Evolutionary conservation across 2,329 filamentous ascomycete species (phyloP).

Genomic region (Pyricularia grisea): DNA sequence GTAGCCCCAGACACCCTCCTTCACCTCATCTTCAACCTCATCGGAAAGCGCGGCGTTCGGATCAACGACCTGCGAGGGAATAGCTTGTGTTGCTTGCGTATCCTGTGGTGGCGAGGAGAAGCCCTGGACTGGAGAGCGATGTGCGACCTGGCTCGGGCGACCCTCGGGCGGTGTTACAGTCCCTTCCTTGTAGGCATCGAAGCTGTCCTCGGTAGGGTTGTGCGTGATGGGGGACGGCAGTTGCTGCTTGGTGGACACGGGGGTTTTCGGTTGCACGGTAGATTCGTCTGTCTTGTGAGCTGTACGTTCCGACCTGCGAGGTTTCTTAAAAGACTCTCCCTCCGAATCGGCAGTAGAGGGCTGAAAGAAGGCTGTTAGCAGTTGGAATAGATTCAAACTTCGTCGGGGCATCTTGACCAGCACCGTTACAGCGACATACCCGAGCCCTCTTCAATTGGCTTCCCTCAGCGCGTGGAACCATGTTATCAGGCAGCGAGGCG

Average conservation of each 20-base stretch:
- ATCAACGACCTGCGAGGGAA: conserved; percentile 69
- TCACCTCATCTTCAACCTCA: conserved; percentile 74
- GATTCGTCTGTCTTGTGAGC: conserved; percentile 36
- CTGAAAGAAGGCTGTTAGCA: conserved; percentile 30
- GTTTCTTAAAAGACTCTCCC: conserved; percentile 65
- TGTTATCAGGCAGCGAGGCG: conserved; percentile 4
- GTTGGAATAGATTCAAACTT: conserved; percentile 14
- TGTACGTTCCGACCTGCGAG: conserved; percentile 67
- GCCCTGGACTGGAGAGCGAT: conserved; percentile 35
- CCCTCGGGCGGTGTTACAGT: conserved; percentile 62
- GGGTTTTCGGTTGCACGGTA: conserved; percentile 38
- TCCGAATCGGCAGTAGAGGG: conserved; percentile 46
- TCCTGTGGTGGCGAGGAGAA: conserved; percentile 51
- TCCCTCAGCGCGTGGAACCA: conserved; percentile 16
- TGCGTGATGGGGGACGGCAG: conserved; percentile 76
- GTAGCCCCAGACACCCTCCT: conserved; percentile 93
- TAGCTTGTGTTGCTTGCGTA: conserved; percentile 49
- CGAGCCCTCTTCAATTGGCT: conserved; percentile 20
- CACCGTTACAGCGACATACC: conserved; percentile 13
- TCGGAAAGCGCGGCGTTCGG: conserved; percentile 64
- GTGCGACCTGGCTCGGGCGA: conserved; percentile 43
- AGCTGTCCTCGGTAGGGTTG: conserved; percentile 44
- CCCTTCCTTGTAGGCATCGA: conserved; percentile 56
- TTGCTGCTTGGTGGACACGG: conserved; percentile 53
- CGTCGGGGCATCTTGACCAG: conserved; percentile 5